These are phyloP conservation scores for Tulasnella sp. DNA, from an alignment of 768 basidiomycete species.

Conservation along the genomic window DNA sequence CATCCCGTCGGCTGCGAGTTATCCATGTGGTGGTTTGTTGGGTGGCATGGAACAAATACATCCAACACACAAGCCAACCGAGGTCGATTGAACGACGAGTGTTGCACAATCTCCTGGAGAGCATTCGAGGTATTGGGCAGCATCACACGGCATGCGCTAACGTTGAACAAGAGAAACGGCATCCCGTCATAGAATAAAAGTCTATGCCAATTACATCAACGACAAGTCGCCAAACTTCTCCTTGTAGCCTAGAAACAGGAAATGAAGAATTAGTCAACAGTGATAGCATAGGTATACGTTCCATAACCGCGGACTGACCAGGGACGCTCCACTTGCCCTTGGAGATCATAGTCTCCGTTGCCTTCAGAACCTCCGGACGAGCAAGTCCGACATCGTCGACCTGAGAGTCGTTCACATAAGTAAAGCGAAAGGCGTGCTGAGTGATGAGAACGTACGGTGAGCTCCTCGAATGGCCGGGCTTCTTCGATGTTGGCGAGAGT, in stretches of 20 bases:
- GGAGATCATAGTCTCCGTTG: conserved; percentile 92
- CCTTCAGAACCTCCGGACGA: conserved; percentile 87
- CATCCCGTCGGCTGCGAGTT: no score
- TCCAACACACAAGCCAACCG: no score
- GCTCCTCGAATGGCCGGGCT: conserved; percentile 94
- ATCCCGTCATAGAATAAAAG: neutral
- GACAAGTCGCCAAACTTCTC: conserved; percentile 97
- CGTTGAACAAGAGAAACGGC: neutral
- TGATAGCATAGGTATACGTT: conserved; percentile 11
- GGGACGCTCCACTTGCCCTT: conserved; percentile 99
- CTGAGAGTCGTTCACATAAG: conserved; percentile 48
- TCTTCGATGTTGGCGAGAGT: conserved; percentile 97
- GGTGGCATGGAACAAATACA: no score
- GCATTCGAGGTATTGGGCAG: no score
- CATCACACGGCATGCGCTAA: neutral
- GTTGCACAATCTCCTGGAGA: no score
- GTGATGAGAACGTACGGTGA: conserved; percentile 67
- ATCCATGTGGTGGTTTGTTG: no score
- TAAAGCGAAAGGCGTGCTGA: conserved; percentile 2
- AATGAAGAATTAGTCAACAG: conserved; percentile 14
- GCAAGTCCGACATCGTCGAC: conserved; percentile 88
- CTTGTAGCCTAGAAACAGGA: conserved; percentile 66
- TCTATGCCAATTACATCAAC: conserved; percentile 44
- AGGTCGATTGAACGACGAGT: no score
- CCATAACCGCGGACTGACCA: conserved; percentile 53